These are phyloP conservation scores for Basidiobolus meristosporus DNA, from an alignment of 371 early-diverging fungal genomes.

Conservation along the genomic window DNA sequence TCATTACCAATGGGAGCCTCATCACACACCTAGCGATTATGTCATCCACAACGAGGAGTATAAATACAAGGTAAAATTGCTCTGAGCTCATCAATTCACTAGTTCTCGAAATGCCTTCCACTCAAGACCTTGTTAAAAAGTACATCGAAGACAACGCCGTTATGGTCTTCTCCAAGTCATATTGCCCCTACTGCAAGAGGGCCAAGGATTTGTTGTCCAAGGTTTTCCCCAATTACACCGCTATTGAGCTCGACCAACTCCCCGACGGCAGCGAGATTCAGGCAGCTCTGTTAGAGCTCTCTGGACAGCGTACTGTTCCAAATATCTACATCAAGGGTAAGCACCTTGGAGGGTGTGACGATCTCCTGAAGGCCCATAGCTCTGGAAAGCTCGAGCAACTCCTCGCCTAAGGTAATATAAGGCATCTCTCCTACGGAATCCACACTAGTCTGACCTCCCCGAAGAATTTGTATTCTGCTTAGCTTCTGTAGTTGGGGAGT, in stretches of 20 bases:
- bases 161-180: conserved; percentile 62
- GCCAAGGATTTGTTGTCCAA: conserved; percentile 45
- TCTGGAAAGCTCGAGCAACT: conserved; percentile 31
- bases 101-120: neutral
- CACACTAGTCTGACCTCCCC: too few relatives aligned
- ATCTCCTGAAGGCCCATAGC: conserved; percentile 26
- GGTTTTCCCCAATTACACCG: conserved; percentile 20
- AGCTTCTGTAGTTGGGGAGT: too few relatives aligned
- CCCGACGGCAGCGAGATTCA: conserved; percentile 65
- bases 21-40: too few relatives aligned
- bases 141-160: neutral
- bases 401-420: too few relatives aligned
- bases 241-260: conserved; percentile 32
- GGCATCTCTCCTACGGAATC: too few relatives aligned
- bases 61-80: too few relatives aligned
- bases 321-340: conserved; percentile 67
- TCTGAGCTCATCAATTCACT: too few relatives aligned
- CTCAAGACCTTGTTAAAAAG: neutral
- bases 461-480: too few relatives aligned
- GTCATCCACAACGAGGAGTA: too few relatives aligned
- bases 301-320: conserved; percentile 76
- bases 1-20: too few relatives aligned
- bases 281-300: conserved; percentile 34
- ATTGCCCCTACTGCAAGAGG: conserved; percentile 65
- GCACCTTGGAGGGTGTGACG: conserved; percentile 76